These are phyloP conservation scores for Cronartium quercuum DNA, from an alignment of 1,284 basidiomycete genomes.

Conservation along the genomic window DNA sequence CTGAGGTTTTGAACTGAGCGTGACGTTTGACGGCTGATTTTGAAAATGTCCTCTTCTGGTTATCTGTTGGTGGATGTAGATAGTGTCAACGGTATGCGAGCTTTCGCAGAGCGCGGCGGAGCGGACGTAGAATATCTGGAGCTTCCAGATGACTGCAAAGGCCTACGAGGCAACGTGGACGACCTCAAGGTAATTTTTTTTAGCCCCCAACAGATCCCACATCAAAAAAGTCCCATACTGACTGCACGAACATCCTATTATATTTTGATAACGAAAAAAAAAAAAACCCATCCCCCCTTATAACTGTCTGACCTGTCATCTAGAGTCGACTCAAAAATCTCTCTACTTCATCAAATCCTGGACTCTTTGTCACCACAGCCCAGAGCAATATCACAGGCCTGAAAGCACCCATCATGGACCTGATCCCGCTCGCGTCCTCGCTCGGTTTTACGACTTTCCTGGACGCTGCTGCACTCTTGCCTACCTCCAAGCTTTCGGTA, in stretches of 20 bases:
- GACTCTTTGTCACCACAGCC: constrained; percentile 67
- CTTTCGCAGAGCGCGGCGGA: constrained; percentile 59
- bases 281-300: too few species aligned
- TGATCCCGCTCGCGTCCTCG: constrained; percentile 53
- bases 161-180: constrained; percentile 58
- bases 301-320: too few species aligned
- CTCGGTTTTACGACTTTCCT: constrained; percentile 67
- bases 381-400: constrained; percentile 71
- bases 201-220: neutral
- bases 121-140: constrained; percentile 61
- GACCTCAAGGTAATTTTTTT: constrained; percentile 44
- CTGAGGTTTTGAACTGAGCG: neutral
- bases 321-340: too few species aligned
- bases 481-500: constrained; percentile 63
- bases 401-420: constrained; percentile 54
- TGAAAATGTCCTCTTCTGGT: neutral
- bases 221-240: neutral
- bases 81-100: constrained; percentile 71
- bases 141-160: constrained; percentile 60
- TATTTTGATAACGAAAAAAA: too few species aligned
- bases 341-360: constrained; percentile 47
- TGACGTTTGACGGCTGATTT: neutral
- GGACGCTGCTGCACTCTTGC: constrained; percentile 70
- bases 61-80: neutral
- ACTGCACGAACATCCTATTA: too few species aligned